These are phyloP conservation scores for Fusarium coffeatum DNA, from an alignment of 2,329 filamentous ascomycete genomes.

Conservation along the genomic window DNA sequence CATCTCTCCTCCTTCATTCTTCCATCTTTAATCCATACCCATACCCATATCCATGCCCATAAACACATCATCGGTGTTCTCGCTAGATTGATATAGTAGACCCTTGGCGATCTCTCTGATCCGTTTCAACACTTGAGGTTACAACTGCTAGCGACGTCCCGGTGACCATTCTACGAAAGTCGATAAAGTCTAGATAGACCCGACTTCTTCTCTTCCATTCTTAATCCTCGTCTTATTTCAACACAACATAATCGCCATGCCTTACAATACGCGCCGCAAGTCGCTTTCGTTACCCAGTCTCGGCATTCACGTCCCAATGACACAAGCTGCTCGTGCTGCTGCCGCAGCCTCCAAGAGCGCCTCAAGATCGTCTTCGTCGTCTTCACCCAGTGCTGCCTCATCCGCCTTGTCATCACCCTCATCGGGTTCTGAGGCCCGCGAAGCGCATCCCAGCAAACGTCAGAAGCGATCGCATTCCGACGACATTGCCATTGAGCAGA, in stretches of 20 bases:
- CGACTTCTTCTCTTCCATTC: conserved; percentile 10
- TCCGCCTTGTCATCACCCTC: conserved; percentile 49
- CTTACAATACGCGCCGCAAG: conserved; percentile 97
- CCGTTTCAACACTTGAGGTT: conserved; percentile 32
- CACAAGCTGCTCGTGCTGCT: conserved; percentile 68
- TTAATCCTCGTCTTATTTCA: conserved; percentile 19
- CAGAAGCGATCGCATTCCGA: conserved; percentile 85
- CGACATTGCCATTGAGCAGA: conserved; percentile 82
- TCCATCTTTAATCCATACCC: not conserved
- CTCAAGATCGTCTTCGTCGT: conserved; percentile 47
- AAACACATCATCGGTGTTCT: conserved; percentile 20
- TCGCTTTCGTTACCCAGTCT: conserved; percentile 92
- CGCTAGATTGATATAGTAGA: conserved; percentile 34
- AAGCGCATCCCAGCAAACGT: conserved; percentile 69
- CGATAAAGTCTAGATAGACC: conserved; percentile 30
- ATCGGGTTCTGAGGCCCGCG: conserved; percentile 47
- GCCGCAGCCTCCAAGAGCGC: conserved; percentile 58
- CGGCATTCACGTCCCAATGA: conserved; percentile 86
- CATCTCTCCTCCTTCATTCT: conserved; percentile 25
- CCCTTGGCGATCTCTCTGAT: conserved; percentile 33
- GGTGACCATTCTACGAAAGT: conserved; percentile 33
- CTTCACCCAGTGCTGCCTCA: conserved; percentile 46
- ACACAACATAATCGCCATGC: conserved; percentile 66
- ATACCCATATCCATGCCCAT: conserved; percentile 20
- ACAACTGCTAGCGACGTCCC: conserved; percentile 37